These are phyloP conservation scores for Arthrinium puccinioides DNA, from an alignment of 2,329 filamentous ascomycete genomes.

Conservation along the genomic window DNA sequence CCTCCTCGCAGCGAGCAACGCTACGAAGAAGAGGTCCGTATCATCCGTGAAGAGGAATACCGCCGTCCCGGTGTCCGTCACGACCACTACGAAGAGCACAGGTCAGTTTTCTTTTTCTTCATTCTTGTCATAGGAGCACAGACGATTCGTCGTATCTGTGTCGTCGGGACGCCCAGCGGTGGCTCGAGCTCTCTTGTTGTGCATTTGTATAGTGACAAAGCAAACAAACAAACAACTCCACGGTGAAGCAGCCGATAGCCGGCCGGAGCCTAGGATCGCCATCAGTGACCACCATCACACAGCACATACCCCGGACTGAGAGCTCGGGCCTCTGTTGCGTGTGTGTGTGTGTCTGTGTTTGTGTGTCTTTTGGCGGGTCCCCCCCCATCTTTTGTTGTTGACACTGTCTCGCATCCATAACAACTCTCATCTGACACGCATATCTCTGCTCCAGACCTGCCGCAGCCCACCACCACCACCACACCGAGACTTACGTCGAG, in stretches of 20 bases:
- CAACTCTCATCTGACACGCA: neutral
- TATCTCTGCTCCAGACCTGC: neutral
- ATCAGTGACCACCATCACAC: no score
- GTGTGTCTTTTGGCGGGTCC: neutral
- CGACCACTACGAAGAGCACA: slow-evolving; percentile 44
- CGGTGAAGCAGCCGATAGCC: no score
- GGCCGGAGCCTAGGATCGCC: no score
- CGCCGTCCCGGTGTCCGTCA: slow-evolving; percentile 60
- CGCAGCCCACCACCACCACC: slow-evolving; percentile 13
- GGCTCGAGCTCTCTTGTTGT: no score
- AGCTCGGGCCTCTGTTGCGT: neutral
- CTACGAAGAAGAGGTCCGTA: slow-evolving; percentile 78
- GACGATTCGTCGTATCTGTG: no score
- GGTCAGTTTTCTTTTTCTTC: slow-evolving; percentile 41
- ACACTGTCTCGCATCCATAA: neutral
- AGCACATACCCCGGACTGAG: no score
- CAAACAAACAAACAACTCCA: no score
- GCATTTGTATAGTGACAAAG: no score
- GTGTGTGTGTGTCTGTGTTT: neutral
- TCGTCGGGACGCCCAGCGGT: no score
- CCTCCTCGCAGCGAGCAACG: slow-evolving; percentile 56
- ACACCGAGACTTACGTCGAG: slow-evolving; percentile 58
- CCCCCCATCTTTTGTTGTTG: neutral
- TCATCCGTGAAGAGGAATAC: slow-evolving; percentile 72
- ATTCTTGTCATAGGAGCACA: no score